Evolutionary conservation across 768 basidiomycete species (phyloP).

Genomic region (Boletus insuetus): DNA sequence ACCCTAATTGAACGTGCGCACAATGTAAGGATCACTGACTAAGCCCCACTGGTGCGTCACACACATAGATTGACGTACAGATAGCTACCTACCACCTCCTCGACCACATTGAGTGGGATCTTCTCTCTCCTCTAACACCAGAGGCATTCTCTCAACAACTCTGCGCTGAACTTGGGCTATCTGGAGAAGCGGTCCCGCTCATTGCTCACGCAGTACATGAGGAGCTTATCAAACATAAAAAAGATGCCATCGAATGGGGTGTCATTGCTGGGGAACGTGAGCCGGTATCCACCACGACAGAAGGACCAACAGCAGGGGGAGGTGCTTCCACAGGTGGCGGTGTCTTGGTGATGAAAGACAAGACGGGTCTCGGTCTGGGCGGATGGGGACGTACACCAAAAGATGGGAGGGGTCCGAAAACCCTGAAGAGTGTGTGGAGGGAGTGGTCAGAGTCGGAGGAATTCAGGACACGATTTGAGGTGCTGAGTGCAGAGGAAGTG

Average conservation of each 20-base stretch:
- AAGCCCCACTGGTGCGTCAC: neutral
- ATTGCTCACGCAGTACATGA: slow-evolving; percentile 94
- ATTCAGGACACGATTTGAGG: slow-evolving; percentile 85
- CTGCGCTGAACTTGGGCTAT: slow-evolving; percentile 81
- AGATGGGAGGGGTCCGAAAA: slow-evolving; percentile 78
- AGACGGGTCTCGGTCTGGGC: slow-evolving; percentile 75
- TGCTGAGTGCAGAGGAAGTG: slow-evolving; percentile 86
- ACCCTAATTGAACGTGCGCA: slow-evolving; percentile 17
- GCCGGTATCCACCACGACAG: slow-evolving; percentile 13
- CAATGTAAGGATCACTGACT: slow-evolving; percentile 11
- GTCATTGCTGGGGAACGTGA: slow-evolving; percentile 65
- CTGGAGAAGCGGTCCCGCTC: slow-evolving; percentile 84
- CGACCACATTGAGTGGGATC: slow-evolving; percentile 98
- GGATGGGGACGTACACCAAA: slow-evolving; percentile 75
- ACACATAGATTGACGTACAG: slow-evolving; percentile 89
- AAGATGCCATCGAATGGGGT: slow-evolving; percentile 93
- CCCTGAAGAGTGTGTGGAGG: slow-evolving; percentile 85
- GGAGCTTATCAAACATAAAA: slow-evolving; percentile 92
- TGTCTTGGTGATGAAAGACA: slow-evolving; percentile 68
- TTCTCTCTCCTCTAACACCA: slow-evolving; percentile 89
- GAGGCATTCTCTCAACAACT: slow-evolving; percentile 79
- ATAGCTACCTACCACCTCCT: slow-evolving; percentile 87
- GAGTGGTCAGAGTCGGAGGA: slow-evolving; percentile 94
- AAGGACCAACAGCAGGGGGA: slow-evolving; percentile 12
- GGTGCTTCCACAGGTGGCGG: slow-evolving; percentile 26